A percentile compares a stretch with the other conserved stretches of the same genome.
These are phyloP conservation scores for Solanum acaule DNA, from an alignment of 257 asterid genomes.

Conservation along the genomic window DNA sequence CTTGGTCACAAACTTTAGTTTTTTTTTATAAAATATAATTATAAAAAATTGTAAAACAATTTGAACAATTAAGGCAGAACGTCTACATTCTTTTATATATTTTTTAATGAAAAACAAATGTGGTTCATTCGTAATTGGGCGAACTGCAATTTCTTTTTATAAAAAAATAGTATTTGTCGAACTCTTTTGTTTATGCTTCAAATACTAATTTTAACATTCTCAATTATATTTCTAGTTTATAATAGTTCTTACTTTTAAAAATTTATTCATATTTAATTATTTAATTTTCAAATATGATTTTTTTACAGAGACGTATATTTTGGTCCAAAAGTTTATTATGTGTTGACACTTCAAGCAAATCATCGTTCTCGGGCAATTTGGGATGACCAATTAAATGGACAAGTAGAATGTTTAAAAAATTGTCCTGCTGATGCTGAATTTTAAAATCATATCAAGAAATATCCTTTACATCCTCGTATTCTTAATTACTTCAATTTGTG, in stretches of 20 bases:
- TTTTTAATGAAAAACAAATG: too few species aligned
- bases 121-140: not conserved
- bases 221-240: not conserved
- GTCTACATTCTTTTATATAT: not conserved
- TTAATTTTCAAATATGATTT: too few species aligned
- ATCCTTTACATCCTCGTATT: not conserved
- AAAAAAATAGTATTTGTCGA: too few species aligned
- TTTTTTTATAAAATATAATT: too few species aligned
- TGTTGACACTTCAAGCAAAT: not conserved
- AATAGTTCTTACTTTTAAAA: not conserved
- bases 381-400: not conserved
- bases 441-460: not conserved
- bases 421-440: not conserved
- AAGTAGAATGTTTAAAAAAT: not conserved
- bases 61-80: not conserved
- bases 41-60: not conserved
- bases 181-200: not conserved
- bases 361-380: not conserved
- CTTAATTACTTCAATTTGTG: not conserved
- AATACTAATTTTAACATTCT: not conserved
- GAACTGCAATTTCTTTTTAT: too few species aligned
- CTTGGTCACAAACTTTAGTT: too few species aligned
- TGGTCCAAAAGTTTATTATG: not conserved
- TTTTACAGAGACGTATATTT: too few species aligned
- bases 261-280: too few species aligned